Conservation (phyloP, 768 basidiomycete genomes). For the Rubroboletus satanas region DNA sequence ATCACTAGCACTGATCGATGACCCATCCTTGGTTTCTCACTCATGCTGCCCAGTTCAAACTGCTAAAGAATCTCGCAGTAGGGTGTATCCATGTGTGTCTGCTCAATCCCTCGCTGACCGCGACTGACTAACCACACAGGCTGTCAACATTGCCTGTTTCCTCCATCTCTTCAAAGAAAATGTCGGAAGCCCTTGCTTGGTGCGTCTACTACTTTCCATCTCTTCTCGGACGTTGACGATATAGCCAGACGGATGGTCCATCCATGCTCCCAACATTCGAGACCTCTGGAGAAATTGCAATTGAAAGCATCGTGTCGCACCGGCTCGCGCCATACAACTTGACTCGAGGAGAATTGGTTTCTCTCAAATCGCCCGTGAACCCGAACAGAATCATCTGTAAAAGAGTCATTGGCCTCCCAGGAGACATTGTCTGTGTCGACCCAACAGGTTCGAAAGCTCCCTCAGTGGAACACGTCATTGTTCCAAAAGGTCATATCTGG, state of each 20-base stretch:
- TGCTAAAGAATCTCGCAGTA: constrained; percentile 20
- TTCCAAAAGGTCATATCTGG: constrained; percentile 90
- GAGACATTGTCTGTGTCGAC: constrained; percentile 86
- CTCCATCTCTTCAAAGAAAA: constrained; percentile 63
- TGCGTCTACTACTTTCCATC: constrained; percentile 27
- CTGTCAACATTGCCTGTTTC: constrained; percentile 51
- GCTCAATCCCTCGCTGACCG: background rate
- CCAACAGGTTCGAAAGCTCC: constrained; percentile 66
- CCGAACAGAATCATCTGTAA: constrained; percentile 76
- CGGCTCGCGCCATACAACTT: constrained; percentile 49
- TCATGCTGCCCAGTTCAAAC: constrained; percentile 7
- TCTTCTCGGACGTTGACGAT: background rate
- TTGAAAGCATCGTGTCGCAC: constrained; percentile 60
- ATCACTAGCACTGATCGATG: constrained; percentile 5
- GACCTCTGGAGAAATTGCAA: constrained; percentile 51
- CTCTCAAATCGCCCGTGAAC: constrained; percentile 64
- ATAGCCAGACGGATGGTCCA: constrained; percentile 57
- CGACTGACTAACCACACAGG: constrained; percentile 37
- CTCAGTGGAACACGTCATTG: constrained; percentile 65
- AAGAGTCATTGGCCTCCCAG: constrained; percentile 84
- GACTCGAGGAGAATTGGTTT: constrained; percentile 73
- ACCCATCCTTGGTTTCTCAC: constrained; percentile 12
- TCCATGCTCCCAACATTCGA: constrained; percentile 82
- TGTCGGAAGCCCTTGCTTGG: constrained; percentile 52
- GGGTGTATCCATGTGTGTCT: constrained; percentile 29